Evolutionary conservation across 257 asterid species (phyloP).

Genomic region (Nicotiana benthamiana): DNA sequence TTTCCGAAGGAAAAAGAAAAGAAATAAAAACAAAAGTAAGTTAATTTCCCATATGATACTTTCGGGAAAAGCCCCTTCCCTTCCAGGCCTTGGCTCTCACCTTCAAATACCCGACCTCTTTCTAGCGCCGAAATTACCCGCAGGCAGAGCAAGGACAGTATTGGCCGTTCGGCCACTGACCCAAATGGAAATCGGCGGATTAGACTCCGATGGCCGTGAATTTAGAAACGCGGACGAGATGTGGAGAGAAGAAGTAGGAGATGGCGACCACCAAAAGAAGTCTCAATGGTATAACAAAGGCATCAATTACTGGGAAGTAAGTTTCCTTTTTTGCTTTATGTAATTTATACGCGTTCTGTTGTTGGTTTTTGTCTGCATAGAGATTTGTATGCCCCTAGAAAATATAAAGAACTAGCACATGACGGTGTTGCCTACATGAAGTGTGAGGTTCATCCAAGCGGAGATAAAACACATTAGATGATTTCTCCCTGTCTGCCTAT

Average conservation of each 20-base stretch:
- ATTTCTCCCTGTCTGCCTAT: too few species aligned
- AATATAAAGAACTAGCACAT: neutral
- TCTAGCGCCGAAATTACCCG: neutral
- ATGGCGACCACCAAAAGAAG: constrained; percentile 42
- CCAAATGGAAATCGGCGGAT: constrained; percentile 50
- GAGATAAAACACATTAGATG: too few species aligned
- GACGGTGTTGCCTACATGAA: too few species aligned
- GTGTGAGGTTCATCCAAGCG: neutral
- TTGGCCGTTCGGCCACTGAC: neutral
- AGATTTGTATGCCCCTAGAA: neutral
- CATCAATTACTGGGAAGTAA: constrained; percentile 83
- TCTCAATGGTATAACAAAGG: constrained; percentile 75
- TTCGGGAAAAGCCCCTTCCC: too few species aligned
- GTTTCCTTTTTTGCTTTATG: neutral
- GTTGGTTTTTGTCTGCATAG: too few species aligned
- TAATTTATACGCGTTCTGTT: neutral
- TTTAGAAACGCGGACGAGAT: constrained; percentile 71
- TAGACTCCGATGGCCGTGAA: constrained; percentile 68
- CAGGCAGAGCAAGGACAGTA: neutral
- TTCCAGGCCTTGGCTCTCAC: too few species aligned
- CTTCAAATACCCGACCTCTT: neutral
- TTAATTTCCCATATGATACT: too few species aligned
- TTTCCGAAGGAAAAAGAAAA: too few species aligned
- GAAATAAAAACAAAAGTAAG: too few species aligned
- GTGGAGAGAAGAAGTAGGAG: constrained; percentile 92